These are phyloP conservation scores for Aspergillus uvarum DNA, from an alignment of 2,329 filamentous ascomycete genomes.

Conservation along the genomic window DNA sequence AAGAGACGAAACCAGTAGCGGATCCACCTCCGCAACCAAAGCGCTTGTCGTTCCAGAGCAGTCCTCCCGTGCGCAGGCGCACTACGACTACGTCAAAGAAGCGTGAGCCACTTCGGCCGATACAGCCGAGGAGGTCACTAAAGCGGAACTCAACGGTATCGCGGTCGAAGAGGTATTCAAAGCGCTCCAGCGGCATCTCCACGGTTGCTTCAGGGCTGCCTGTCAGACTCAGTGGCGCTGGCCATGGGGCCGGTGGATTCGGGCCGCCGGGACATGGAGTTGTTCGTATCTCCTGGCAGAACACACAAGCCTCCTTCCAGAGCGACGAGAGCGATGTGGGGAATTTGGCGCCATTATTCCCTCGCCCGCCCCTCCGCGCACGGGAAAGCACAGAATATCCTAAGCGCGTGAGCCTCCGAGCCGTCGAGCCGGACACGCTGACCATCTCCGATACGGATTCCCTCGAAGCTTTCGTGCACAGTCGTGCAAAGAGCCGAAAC, in stretches of 20 bases:
- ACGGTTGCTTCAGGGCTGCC: constrained; percentile 39
- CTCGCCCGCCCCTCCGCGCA: constrained; percentile 32
- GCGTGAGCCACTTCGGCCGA: constrained; percentile 37
- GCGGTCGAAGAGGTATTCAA: constrained; percentile 38
- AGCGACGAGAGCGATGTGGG: constrained; percentile 37
- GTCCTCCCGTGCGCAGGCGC: constrained; percentile 29
- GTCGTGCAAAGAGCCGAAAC: constrained; percentile 39
- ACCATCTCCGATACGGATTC: constrained; percentile 38
- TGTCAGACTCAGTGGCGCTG: constrained; percentile 42
- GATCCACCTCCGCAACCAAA: constrained; percentile 25
- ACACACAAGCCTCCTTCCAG: constrained; percentile 33
- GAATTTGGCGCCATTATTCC: constrained; percentile 38
- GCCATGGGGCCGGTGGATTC: constrained; percentile 43
- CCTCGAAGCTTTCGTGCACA: constrained; percentile 41
- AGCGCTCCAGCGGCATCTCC: constrained; percentile 41
- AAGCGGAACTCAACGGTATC: constrained; percentile 39
- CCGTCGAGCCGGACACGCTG: constrained; percentile 32
- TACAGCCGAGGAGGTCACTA: constrained; percentile 35
- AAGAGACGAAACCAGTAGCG: constrained; percentile 23
- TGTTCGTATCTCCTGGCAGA: constrained; percentile 41
- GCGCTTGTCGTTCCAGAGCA: constrained; percentile 31
- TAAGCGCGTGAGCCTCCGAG: constrained; percentile 32
- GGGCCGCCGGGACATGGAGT: constrained; percentile 37
- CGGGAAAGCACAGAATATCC: constrained; percentile 30
- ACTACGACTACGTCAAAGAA: constrained; percentile 31